Evolutionary conservation across 495 filamentous ascomycete genomes (phyloP).

Genomic region (Lasiosphaeria hispida): DNA sequence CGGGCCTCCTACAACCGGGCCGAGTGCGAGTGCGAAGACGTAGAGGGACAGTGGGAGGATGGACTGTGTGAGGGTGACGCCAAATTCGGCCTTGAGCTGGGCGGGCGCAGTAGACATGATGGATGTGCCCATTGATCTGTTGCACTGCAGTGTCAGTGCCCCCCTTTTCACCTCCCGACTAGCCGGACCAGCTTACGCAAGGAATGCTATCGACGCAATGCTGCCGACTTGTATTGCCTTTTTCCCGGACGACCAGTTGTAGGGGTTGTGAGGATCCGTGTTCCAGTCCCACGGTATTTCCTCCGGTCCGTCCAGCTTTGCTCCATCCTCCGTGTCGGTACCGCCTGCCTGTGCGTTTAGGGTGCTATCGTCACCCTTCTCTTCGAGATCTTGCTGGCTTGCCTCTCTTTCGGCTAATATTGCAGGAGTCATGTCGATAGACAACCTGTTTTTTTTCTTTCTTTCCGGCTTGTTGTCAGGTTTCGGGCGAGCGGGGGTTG

Average conservation of each 20-base stretch:
- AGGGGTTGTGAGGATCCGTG: conserved; percentile 57
- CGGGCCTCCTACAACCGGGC: conserved; percentile 58
- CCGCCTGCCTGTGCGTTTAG: not conserved
- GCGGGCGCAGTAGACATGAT: conserved; percentile 49
- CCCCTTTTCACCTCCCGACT: not conserved
- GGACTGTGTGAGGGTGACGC: conserved; percentile 48
- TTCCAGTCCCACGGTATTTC: conserved; percentile 32
- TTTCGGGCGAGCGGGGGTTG: no score
- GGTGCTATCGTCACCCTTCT: not conserved
- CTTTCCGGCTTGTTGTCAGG: no score
- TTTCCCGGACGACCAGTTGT: conserved; percentile 58
- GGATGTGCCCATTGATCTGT: conserved; percentile 53
- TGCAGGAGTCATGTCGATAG: no score
- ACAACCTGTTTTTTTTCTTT: no score
- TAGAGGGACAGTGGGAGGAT: conserved; percentile 56
- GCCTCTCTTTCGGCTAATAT: not conserved
- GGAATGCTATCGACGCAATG: conserved; percentile 45
- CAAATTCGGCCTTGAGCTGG: conserved; percentile 45
- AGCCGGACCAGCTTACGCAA: conserved; percentile 27
- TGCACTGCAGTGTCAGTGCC: not conserved
- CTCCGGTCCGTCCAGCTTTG: not conserved
- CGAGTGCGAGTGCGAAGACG: conserved; percentile 56
- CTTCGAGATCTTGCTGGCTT: not conserved
- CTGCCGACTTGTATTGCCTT: conserved; percentile 45
- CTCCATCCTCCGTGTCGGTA: not conserved